Percentiles rank a stretch among this genome's conserved stretches.
Conservation (phyloP, 371 early-diverging fungal genomes). For the Mortierella sp. region DNA sequence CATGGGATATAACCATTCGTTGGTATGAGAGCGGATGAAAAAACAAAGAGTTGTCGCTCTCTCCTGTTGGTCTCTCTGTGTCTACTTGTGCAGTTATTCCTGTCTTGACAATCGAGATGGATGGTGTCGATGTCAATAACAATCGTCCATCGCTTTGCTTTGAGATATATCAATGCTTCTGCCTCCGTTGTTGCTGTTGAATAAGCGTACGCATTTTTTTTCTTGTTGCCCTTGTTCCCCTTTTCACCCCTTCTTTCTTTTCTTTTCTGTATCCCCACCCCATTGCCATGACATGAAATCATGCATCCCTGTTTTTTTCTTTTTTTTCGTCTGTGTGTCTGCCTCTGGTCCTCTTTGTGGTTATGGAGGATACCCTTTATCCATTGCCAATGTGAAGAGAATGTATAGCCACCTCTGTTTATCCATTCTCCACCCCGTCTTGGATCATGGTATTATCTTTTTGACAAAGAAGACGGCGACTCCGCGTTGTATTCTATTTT, state of each 20-base stretch:
- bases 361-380: background rate
- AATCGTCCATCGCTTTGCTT: background rate
- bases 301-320: constrained; percentile 6
- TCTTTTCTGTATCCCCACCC: background rate
- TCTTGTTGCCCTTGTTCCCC: background rate
- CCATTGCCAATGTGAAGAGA: background rate
- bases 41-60: background rate
- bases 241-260: constrained; percentile 6
- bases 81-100: background rate
- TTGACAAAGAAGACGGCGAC: background rate
- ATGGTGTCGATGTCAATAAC: background rate
- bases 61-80: background rate
- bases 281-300: constrained; percentile 5
- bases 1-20: background rate
- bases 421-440: background rate
- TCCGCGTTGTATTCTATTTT: constrained; percentile 12
- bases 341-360: background rate
- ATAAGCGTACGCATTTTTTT: background rate
- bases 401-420: background rate
- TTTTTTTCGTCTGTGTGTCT: background rate
- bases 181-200: background rate
- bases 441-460: background rate
- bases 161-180: background rate
- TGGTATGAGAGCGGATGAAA: background rate
- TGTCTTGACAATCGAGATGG: background rate